phyloP scores from a whole-genome alignment of 2,329 filamentous ascomycete genomes.

The Tolypocladium ophioglossoides region DNA sequence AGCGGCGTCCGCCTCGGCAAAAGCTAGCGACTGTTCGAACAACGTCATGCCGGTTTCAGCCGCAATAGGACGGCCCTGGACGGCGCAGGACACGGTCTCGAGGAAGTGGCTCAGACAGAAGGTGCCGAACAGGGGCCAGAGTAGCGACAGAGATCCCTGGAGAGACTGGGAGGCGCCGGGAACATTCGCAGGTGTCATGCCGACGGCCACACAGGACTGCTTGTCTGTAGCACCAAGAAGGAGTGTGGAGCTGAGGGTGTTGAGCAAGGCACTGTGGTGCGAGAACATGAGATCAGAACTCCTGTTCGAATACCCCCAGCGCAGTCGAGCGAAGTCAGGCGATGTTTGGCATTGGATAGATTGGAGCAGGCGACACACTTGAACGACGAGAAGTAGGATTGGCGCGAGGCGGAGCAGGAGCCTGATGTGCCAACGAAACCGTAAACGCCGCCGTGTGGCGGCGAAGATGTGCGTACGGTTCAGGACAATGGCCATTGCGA shows the following conservation, averaged over 20 bases:
- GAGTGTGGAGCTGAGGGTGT: slow-evolving; percentile 59
- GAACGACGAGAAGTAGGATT: slow-evolving; percentile 56
- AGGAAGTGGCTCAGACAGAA: slow-evolving; percentile 72
- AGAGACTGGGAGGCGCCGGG: slow-evolving; percentile 42
- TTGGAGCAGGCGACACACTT: slow-evolving; percentile 62
- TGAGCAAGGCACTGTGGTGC: slow-evolving; percentile 57
- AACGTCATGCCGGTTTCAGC: slow-evolving; percentile 93
- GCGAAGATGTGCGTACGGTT: slow-evolving; percentile 93
- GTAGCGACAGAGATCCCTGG: slow-evolving; percentile 65
- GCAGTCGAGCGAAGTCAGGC: slow-evolving; percentile 55
- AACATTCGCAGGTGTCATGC: slow-evolving; percentile 52
- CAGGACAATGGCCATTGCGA: slow-evolving; percentile 75
- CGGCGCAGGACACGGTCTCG: slow-evolving; percentile 77
- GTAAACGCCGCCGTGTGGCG: slow-evolving; percentile 71
- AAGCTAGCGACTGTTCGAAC: slow-evolving; percentile 91
- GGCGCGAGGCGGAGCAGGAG: slow-evolving; percentile 61
- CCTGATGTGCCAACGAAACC: slow-evolving; percentile 61
- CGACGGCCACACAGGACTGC: slow-evolving; percentile 62
- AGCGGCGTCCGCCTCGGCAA: slow-evolving; percentile 87
- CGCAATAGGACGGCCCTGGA: slow-evolving; percentile 70
- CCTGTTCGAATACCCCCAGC: slow-evolving; percentile 58
- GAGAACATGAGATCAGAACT: slow-evolving; percentile 59
- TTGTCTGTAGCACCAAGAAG: slow-evolving; percentile 66
- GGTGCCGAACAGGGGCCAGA: slow-evolving; percentile 67
- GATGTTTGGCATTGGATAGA: slow-evolving; percentile 90